Conservation (phyloP, 1,139 yeast species). For the Taphrina communis region DNA sequence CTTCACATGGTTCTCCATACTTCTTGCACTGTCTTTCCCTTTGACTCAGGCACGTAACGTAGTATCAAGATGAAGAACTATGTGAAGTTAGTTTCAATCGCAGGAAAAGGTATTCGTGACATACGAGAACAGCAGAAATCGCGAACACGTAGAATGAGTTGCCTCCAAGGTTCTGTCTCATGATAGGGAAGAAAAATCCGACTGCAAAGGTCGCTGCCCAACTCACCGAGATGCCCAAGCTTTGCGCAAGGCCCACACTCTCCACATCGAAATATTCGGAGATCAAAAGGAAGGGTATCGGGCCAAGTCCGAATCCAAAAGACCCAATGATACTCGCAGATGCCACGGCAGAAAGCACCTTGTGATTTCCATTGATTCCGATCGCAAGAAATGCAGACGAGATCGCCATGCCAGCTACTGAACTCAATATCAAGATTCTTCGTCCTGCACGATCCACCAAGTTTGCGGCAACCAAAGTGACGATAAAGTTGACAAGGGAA, state of each 20-base stretch:
- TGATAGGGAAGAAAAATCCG: conserved; percentile 75
- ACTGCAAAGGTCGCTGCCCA: conserved; percentile 88
- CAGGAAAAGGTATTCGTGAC: conserved; percentile 30
- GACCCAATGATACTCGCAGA: conserved; percentile 76
- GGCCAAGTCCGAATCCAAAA: conserved; percentile 92
- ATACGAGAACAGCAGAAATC: conserved; percentile 46
- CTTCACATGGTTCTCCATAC: conserved; percentile 46
- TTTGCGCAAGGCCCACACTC: conserved; percentile 86
- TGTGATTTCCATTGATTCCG: conserved; percentile 57
- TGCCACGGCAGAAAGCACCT: conserved; percentile 66
- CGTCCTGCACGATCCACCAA: conserved; percentile 78
- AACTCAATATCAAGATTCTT: conserved; percentile 68
- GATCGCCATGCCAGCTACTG: conserved; percentile 73
- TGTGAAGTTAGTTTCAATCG: conserved; percentile 40
- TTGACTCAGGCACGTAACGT: conserved; percentile 74
- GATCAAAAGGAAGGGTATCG: conserved; percentile 88
- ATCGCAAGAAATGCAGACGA: conserved; percentile 67
- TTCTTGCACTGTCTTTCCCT: conserved; percentile 64
- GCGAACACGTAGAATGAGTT: conserved; percentile 80
- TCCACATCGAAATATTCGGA: conserved; percentile 82
- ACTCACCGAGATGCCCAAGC: conserved; percentile 87
- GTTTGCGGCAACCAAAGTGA: conserved; percentile 74
- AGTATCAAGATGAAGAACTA: conserved; percentile 33
- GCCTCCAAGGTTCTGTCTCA: conserved; percentile 63
- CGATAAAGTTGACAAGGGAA: conserved; percentile 72